Evolutionary conservation across 768 basidiomycete genomes (phyloP), one percentile per base, ranked within the genome.

Genomic region (Boletus rubroflammeus): DNA sequence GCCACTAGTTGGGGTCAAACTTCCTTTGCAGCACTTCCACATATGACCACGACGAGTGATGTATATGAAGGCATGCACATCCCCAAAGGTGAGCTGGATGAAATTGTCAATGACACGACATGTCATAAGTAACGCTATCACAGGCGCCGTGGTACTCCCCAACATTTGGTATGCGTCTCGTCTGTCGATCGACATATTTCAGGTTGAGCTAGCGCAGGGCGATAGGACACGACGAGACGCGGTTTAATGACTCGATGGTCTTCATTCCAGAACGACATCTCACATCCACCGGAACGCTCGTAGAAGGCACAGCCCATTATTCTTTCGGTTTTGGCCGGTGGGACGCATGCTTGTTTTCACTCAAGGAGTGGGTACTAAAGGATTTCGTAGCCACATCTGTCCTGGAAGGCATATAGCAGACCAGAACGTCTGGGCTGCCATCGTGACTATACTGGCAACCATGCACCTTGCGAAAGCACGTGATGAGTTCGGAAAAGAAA

Each of bases 221-320:
- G 10, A 76, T 78, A 32, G 70, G 77, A 14, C 83, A 81, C 52
- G 79, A 85, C 60, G 75, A 76, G 48, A 64, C 59, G 3, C 68
- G 73, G 38, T 86, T 82, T 66, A 75, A 77, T 6, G 74, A 84
- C 34, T 77, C 84, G 5, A 74, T 74, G 53, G 59, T 59, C 7
- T 84, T 84, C 68, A 73, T 75, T 25, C 84, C 85, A 6, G 80
- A 83, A 56, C 74, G 84, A 39, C 81, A 80, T 69, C 62, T 86
- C 10, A 58, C 57, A 11, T 2, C 57, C 1, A 19, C 47, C 1
- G 68, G 67, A 21, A 48, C 40, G 17, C 50, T 67, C 14, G 39
- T 32, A 2, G 54, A 57, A n/a, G 59, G 40, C 6, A 19, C 36
- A 9, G 21, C 25, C 1, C 34, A 31, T 5, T 38, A 48, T 2